A percentile compares a stretch with the other conserved stretches of the same genome.
phyloP scores from a whole-genome alignment of 306 rosid genomes.

The Adenanthera pavonina region DNA sequence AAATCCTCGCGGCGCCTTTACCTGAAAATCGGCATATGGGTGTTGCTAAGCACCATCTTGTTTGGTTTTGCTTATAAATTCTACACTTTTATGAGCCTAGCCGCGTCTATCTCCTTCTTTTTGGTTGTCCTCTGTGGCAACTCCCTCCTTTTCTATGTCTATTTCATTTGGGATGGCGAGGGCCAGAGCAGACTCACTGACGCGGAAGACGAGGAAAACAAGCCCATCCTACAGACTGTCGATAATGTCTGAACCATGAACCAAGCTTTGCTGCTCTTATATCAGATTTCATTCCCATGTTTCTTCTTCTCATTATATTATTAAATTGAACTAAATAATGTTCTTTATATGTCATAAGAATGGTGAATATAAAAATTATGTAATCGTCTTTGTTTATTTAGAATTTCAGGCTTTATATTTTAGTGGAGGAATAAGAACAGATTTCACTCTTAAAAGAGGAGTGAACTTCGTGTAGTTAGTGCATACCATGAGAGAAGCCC shows the following conservation, averaged over 20 bases:
- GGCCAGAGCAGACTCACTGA: background rate
- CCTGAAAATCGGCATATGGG: constrained; percentile 36
- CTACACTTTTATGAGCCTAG: constrained; percentile 24
- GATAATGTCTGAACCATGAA: background rate
- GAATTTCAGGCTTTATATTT: too few species aligned
- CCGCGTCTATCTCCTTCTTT: background rate
- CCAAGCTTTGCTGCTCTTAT: too few species aligned
- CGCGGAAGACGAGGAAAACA: background rate
- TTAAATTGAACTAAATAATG: too few species aligned
- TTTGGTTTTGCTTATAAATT: constrained; percentile 42
- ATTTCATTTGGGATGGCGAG: constrained; percentile 27
- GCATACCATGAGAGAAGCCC: too few species aligned
- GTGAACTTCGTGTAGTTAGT: too few species aligned
- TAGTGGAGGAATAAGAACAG: too few species aligned
- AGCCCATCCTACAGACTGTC: background rate
- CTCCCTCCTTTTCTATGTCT: constrained; percentile 28
- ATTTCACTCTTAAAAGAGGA: too few species aligned
- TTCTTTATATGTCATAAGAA: too few species aligned
- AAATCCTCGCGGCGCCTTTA: background rate
- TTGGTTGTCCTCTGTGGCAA: constrained; percentile 25
- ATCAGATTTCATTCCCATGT: too few species aligned
- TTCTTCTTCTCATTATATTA: too few species aligned
- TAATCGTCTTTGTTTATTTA: too few species aligned
- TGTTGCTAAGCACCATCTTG: constrained; percentile 34
- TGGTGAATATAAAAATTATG: too few species aligned